These are phyloP conservation scores for Plasmodium inui DNA, from an alignment of 169 alveolate genomes.

Conservation along the genomic window DNA sequence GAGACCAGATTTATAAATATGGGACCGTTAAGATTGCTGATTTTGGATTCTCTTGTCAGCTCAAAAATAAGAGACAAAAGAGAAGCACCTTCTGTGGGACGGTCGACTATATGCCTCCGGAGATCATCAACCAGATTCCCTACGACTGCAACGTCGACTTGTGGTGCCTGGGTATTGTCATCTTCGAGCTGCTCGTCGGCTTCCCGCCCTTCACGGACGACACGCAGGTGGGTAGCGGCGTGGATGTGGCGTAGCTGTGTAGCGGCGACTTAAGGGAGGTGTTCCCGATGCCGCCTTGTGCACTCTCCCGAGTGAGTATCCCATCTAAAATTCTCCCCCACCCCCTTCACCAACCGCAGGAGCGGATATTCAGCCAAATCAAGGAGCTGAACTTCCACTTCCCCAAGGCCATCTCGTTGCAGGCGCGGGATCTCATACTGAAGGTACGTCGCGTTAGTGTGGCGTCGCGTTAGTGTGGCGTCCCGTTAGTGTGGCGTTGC, in stretches of 20 bases:
- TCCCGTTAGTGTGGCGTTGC: no score
- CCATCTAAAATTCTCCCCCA: not conserved
- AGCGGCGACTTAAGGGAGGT: not conserved
- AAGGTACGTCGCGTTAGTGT: constrained; percentile 12
- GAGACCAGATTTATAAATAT: constrained; percentile 72
- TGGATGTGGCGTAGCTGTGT: not conserved
- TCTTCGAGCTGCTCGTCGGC: constrained; percentile 93
- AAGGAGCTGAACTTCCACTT: constrained; percentile 64
- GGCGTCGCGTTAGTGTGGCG: no score
- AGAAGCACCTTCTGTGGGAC: constrained; percentile 95
- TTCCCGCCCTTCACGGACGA: constrained; percentile 90
- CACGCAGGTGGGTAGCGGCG: constrained; percentile 27
- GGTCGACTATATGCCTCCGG: constrained; percentile 95
- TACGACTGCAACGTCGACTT: constrained; percentile 92
- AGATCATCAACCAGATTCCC: constrained; percentile 88
- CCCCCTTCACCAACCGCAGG: not conserved
- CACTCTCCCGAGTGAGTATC: not conserved
- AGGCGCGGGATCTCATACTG: constrained; percentile 53
- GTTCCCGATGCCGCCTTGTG: not conserved
- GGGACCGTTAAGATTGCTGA: constrained; percentile 93
- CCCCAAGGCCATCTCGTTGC: constrained; percentile 39
- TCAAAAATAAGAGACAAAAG: constrained; percentile 88
- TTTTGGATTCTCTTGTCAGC: constrained; percentile 92
- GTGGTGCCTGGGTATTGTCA: constrained; percentile 94
- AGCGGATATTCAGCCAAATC: constrained; percentile 60